phyloP scores from a whole-genome alignment of 495 filamentous ascomycete species.

The Penicillium nucicola region DNA sequence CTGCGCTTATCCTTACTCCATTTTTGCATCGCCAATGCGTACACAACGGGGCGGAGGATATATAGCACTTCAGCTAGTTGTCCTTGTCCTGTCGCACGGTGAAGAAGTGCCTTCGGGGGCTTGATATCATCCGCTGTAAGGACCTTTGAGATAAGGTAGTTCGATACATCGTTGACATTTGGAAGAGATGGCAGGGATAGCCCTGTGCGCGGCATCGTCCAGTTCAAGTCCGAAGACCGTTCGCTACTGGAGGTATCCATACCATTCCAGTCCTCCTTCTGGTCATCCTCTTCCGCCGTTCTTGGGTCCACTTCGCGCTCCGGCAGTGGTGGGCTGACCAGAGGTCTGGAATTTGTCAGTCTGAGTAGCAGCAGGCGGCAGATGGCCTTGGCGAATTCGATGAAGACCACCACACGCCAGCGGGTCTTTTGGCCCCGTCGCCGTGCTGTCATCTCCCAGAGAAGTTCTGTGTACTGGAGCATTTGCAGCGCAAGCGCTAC shows the following conservation, averaged over 20 bases:
- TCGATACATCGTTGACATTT: conserved; percentile 71
- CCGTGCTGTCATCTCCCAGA: conserved; percentile 86
- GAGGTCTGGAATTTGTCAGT: conserved; percentile 79
- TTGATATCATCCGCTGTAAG: conserved; percentile 96
- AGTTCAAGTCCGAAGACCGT: conserved; percentile 50
- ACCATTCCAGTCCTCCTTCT: conserved; percentile 40
- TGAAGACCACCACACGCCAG: conserved; percentile 85
- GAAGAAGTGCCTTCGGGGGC: conserved; percentile 76
- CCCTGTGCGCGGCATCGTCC: conserved; percentile 95
- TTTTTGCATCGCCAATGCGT: conserved; percentile 79
- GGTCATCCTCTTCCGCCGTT: conserved; percentile 55
- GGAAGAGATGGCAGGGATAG: conserved; percentile 79
- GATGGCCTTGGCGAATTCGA: conserved; percentile 84
- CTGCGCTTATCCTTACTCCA: conserved; percentile 56
- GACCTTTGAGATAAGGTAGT: conserved; percentile 85
- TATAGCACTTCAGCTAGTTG: conserved; percentile 85
- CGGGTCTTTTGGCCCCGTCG: conserved; percentile 75
- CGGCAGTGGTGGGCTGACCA: conserved; percentile 81
- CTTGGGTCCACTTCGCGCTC: conserved; percentile 73
- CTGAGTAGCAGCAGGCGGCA: conserved; percentile 80
- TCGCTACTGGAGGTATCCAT: conserved; percentile 48
- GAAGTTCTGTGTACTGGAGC: conserved; percentile 86
- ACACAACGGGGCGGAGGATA: conserved; percentile 83
- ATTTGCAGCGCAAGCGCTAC: conserved; percentile 80
- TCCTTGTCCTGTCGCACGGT: conserved; percentile 63